phyloP scores from a whole-genome alignment of 805 yeast species.

The Nematodospora valgi region DNA sequence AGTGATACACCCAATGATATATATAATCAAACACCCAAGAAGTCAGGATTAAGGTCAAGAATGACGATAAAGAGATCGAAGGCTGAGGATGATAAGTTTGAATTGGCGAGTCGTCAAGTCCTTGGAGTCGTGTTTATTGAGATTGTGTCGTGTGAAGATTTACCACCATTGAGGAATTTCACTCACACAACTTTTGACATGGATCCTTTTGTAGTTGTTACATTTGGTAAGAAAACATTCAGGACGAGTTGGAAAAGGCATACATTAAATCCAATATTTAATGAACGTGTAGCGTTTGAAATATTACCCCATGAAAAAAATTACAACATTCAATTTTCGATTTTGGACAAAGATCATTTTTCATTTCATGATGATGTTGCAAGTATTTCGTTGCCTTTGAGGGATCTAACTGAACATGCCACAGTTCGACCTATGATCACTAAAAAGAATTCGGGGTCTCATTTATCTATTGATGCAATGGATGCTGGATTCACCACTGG shows the following conservation, averaged over 20 bases:
- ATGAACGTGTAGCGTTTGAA: conserved; percentile 79
- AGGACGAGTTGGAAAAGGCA: conserved; percentile 84
- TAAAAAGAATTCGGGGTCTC: not conserved
- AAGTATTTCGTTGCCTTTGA: conserved; percentile 52
- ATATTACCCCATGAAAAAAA: conserved; percentile 61
- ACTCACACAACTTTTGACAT: conserved; percentile 81
- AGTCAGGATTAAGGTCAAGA: conserved; percentile 3
- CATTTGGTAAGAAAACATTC: conserved; percentile 85
- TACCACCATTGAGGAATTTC: conserved; percentile 74
- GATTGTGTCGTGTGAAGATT: conserved; percentile 64
- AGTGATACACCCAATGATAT: conserved; percentile 1
- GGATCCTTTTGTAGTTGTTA: conserved; percentile 94
- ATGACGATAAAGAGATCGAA: conserved; percentile 1
- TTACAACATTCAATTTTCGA: conserved; percentile 65
- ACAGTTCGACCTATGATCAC: conserved; percentile 16
- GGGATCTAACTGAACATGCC: conserved; percentile 41
- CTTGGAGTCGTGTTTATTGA: conserved; percentile 77
- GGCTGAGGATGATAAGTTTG: conserved; percentile 22
- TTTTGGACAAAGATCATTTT: conserved; percentile 80
- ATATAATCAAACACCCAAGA: not conserved
- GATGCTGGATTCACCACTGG: conserved; percentile 5
- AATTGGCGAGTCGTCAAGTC: conserved; percentile 37
- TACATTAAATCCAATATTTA: conserved; percentile 75
- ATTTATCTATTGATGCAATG: not conserved
- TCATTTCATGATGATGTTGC: conserved; percentile 86